Evolutionary conservation across 2,329 filamentous ascomycete species (phyloP), one percentile per base, ranked within the genome.

Genomic region (Bipolaris oryzae): DNA sequence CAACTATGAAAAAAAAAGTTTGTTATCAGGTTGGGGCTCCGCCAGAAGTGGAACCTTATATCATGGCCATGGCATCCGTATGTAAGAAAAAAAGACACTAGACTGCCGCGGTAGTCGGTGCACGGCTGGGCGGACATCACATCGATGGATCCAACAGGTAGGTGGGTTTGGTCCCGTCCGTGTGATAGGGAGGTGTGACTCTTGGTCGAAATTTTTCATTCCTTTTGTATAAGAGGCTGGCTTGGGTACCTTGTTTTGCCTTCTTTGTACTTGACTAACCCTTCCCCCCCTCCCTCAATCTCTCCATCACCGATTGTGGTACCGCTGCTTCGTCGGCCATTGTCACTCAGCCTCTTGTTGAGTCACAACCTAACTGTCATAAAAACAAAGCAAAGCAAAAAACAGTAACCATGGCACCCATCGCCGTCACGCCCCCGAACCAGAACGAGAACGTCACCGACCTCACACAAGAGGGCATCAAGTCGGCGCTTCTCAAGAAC

Each of bases 381-480:
- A 16, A 20, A 21, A 49, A n/a, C 20, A 39, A 21, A 44, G 10
- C 10, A 31, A 31, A 31, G 3, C 28, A 33, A 9, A 9, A 21
- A 39, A n/a, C 28, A 44, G n/a, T 47, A 55, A 38, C 23, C 15
- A 74, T 75, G 73, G 51, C 72, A 50, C 70, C 72, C 45, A 73
- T 71, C 37, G 71, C 72, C 16, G 48, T 74, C 41, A 73, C 73
- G 47, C 73, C 73, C 46, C 68, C 64, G 16, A 63, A 60, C 11
- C 66, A 71, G 1, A 58, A 54, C 48, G 66, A 68, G 39, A 70
- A 57, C 6, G 55, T 69, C 39, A 68, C 72, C 31, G 57, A 67
- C 18, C 72, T 76, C 55, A 76, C 73, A 25, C 58, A 61, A 44
- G 57, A 66, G 28, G 74, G 74, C 48, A 75, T 76, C 45, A 60